phyloP scores from a whole-genome alignment of 2,329 filamentous ascomycete species.

The Clarireedia homoeocarpa region DNA sequence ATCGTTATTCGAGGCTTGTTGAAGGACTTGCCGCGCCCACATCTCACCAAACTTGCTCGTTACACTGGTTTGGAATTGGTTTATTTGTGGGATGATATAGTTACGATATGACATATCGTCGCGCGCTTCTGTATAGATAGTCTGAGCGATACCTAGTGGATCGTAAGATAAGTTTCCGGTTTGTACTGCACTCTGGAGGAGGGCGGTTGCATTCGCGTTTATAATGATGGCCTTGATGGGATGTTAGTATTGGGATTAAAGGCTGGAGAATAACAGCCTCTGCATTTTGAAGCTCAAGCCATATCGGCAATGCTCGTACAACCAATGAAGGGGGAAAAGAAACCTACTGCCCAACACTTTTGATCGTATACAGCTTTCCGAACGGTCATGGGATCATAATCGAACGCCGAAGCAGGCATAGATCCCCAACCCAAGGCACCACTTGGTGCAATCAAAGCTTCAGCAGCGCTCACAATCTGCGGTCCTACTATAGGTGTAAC shows the following conservation, averaged over 20 bases:
- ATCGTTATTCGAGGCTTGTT: constrained; percentile 20
- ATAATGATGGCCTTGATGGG: constrained; percentile 46
- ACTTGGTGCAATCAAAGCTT: constrained; percentile 31
- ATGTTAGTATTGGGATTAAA: neutral
- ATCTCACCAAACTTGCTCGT: neutral
- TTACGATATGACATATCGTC: constrained; percentile 46
- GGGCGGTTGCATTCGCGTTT: constrained; percentile 51
- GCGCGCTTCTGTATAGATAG: constrained; percentile 46
- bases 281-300: neutral
- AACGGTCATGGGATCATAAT: neutral
- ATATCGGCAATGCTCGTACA: neutral
- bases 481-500: constrained; percentile 49
- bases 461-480: constrained; percentile 38
- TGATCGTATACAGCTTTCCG: neutral
- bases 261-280: no score
- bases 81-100: constrained; percentile 42
- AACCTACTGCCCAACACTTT: neutral
- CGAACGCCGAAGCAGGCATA: neutral
- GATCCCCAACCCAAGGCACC: constrained; percentile 1
- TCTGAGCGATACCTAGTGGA: constrained; percentile 48
- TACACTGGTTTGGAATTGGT: neutral
- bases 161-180: constrained; percentile 52
- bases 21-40: constrained; percentile 20
- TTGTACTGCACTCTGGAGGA: constrained; percentile 46
- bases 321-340: neutral